phyloP scores from a whole-genome alignment of 169 alveolate genomes.

The Plasmodium cynomolgi region DNA sequence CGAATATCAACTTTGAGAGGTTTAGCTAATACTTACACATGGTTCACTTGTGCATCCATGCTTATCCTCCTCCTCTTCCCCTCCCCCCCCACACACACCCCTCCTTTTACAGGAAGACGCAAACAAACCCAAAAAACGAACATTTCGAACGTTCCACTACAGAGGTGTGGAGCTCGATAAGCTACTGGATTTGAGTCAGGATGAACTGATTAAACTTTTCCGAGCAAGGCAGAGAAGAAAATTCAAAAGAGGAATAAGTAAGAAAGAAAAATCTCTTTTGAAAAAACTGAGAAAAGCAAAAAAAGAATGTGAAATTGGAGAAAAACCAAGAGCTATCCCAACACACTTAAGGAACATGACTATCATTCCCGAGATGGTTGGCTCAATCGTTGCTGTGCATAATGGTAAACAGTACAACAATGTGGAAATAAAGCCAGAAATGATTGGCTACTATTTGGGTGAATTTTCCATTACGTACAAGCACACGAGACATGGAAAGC shows the following conservation, averaged over 20 bases:
- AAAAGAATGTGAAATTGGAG: conserved; percentile 92
- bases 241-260: conserved; percentile 90
- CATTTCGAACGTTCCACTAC: conserved; percentile 97
- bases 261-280: conserved; percentile 93
- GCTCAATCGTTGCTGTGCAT: conserved; percentile 98
- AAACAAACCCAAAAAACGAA: conserved; percentile 93
- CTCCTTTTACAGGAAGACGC: conserved; percentile 71
- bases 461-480: conserved; percentile 99
- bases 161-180: conserved; percentile 98
- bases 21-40: not conserved
- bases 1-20: not conserved
- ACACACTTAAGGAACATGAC: conserved; percentile 96
- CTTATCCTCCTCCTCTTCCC: not conserved
- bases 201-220: conserved; percentile 93
- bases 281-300: conserved; percentile 95
- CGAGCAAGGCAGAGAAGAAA: conserved; percentile 98
- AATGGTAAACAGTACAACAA: conserved; percentile 97
- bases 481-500: conserved; percentile 99
- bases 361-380: conserved; percentile 98
- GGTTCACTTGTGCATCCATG: not conserved
- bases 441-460: conserved; percentile 99
- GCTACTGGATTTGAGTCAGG: conserved; percentile 92
- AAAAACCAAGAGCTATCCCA: conserved; percentile 96
- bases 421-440: conserved; percentile 99
- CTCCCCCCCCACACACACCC: not conserved